phyloP scores from a whole-genome alignment of 2,329 filamentous ascomycete species.

The Aphanoascus verrucosus region DNA sequence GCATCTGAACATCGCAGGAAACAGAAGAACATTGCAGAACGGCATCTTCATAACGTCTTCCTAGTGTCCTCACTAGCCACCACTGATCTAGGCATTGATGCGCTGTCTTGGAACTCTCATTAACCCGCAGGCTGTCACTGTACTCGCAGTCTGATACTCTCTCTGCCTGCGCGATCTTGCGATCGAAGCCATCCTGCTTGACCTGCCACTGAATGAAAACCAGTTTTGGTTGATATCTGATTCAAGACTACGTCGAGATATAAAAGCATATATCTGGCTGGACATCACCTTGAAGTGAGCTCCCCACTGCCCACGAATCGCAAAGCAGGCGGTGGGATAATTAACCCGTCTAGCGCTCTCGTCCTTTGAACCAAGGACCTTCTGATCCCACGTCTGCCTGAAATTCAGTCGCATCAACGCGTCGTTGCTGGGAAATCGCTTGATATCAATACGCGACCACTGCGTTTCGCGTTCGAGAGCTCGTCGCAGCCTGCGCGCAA shows the following conservation, averaged over 20 bases:
- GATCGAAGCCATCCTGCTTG: too few species aligned
- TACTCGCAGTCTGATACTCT: too few species aligned
- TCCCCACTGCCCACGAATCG: slow-evolving; percentile 3
- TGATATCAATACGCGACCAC: slow-evolving; percentile 5
- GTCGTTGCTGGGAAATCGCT: background rate
- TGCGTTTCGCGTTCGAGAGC: background rate
- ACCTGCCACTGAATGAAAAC: too few species aligned
- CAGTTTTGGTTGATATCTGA: too few species aligned
- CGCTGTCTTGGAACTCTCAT: background rate
- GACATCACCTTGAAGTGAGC: too few species aligned
- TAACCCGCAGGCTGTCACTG: slow-evolving; percentile 1
- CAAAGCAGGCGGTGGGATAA: background rate
- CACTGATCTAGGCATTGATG: slow-evolving; percentile 1
- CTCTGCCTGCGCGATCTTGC: too few species aligned
- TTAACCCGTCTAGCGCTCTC: background rate
- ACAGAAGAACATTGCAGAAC: too few species aligned
- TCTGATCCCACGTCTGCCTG: slow-evolving; percentile 8
- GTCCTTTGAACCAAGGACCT: background rate
- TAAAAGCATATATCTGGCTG: too few species aligned
- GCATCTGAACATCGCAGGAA: background rate
- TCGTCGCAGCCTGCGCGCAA: background rate
- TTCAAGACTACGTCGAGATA: too few species aligned
- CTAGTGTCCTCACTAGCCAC: background rate
- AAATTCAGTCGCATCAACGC: slow-evolving; percentile 10
- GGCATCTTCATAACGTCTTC: background rate